Conservation (phyloP, 2,329 filamentous ascomycete genomes). For the Trichophyton schoenleinii region DNA sequence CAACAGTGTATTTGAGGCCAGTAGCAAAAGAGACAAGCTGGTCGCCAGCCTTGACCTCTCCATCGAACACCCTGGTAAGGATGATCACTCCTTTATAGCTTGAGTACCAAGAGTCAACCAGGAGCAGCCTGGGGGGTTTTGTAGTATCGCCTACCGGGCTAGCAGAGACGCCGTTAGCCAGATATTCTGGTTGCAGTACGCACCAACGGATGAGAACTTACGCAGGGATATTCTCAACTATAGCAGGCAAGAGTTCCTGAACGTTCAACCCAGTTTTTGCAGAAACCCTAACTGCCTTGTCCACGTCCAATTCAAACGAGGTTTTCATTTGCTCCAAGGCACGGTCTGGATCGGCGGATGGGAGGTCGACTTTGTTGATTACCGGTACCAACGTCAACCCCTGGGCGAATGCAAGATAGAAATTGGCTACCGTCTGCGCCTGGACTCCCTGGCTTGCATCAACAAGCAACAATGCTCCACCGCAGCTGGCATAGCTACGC, state of each 20-base stretch:
- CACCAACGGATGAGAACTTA: conserved; percentile 22
- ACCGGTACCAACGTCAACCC: conserved; percentile 77
- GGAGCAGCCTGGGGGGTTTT: conserved; percentile 66
- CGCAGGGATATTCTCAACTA: conserved; percentile 72
- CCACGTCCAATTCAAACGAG: conserved; percentile 75
- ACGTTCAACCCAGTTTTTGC: conserved; percentile 92
- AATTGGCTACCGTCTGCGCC: conserved; percentile 96
- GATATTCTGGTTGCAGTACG: neutral
- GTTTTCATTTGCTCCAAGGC: conserved; percentile 75
- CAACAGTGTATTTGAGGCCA: conserved; percentile 77
- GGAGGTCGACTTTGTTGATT: conserved; percentile 92
- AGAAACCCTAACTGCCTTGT: conserved; percentile 64
- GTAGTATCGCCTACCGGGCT: conserved; percentile 57
- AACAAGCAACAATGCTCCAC: conserved; percentile 80
- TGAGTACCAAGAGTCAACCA: conserved; percentile 98
- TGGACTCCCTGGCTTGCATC: conserved; percentile 95
- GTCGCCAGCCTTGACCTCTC: conserved; percentile 68
- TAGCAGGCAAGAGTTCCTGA: conserved; percentile 64
- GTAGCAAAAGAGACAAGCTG: conserved; percentile 81
- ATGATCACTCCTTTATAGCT: conserved; percentile 89
- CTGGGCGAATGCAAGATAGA: conserved; percentile 92
- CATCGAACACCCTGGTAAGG: conserved; percentile 83
- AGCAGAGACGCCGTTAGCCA: neutral
- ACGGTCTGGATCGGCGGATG: conserved; percentile 72
- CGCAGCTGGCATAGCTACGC: conserved; percentile 88